Conservation (phyloP, 2,329 filamentous ascomycete species). For the Monosporascus sp. region DNA sequence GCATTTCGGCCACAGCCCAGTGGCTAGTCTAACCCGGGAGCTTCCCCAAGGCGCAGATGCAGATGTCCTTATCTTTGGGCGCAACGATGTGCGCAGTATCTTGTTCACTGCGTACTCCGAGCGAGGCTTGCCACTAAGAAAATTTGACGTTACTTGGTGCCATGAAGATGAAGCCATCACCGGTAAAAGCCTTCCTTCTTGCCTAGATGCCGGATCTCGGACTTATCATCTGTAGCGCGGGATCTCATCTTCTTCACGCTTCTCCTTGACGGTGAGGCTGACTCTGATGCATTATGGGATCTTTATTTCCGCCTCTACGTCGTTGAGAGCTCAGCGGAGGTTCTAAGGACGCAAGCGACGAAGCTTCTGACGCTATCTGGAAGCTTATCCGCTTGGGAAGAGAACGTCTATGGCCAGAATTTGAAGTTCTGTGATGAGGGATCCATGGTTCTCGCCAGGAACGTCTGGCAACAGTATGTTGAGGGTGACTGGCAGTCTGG, state of each 20-base stretch:
- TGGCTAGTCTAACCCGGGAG: conserved; percentile 40
- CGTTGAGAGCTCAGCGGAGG: conserved; percentile 26
- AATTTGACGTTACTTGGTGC: conserved; percentile 52
- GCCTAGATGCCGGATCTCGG: neutral
- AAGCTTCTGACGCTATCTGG: conserved; percentile 35
- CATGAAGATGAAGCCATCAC: conserved; percentile 45
- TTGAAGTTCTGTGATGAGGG: conserved; percentile 44
- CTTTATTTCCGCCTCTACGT: conserved; percentile 51
- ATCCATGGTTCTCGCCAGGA: conserved; percentile 36
- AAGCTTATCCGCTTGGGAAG: conserved; percentile 39
- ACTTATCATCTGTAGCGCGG: conserved; percentile 35
- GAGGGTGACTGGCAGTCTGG: conserved; percentile 6
- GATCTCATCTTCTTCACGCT: conserved; percentile 49
- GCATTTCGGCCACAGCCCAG: conserved; percentile 48
- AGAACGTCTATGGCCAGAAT: conserved; percentile 34
- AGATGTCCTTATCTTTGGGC: conserved; percentile 47
- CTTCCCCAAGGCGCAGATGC: conserved; percentile 45
- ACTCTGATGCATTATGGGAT: conserved; percentile 39
- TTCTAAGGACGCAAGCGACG: conserved; percentile 36
- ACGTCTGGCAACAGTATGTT: conserved; percentile 34
- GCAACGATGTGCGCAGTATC: conserved; percentile 51
- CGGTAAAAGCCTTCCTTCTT: conserved; percentile 30
- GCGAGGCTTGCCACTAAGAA: conserved; percentile 28
- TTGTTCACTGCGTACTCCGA: conserved; percentile 47
- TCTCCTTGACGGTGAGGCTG: conserved; percentile 35